phyloP scores from a whole-genome alignment of 441 rosid species.

The Adansonia madagascariensis region DNA sequence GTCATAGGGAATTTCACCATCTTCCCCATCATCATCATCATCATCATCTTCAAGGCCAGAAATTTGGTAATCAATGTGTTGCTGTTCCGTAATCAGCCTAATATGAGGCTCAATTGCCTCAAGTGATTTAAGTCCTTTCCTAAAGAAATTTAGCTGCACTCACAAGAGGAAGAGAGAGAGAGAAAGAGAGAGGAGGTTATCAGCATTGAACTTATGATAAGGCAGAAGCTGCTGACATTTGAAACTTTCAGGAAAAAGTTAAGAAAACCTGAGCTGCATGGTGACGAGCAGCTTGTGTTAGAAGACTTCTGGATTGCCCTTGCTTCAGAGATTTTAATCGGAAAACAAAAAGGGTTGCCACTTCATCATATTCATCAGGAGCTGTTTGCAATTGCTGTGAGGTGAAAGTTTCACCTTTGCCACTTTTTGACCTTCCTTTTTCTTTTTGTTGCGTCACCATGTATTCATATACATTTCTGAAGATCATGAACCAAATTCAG shows the following conservation, averaged over 20 bases:
- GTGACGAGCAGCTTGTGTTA: conserved; percentile 93
- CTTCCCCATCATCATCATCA: conserved; percentile 39
- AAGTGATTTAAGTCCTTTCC: conserved; percentile 78
- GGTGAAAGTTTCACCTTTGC: conserved; percentile 64
- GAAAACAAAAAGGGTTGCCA: conserved; percentile 81
- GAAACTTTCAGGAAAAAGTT: conserved; percentile 3
- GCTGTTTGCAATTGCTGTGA: conserved; percentile 72
- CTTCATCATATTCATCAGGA: conserved; percentile 74
- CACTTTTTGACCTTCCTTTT: conserved; percentile 72
- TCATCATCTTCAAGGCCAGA: conserved; percentile 66
- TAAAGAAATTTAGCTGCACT: conserved; percentile 82
- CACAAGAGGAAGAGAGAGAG: conserved; percentile 25
- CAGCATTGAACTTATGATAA: conserved; percentile 25
- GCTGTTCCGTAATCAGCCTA: conserved; percentile 64
- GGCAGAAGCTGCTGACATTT: conserved; percentile 15
- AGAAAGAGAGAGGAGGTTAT: conserved; percentile 1
- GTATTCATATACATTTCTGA: conserved; percentile 75
- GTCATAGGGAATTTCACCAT: conserved; percentile 46
- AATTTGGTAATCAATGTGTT: conserved; percentile 87
- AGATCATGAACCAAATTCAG: conserved; percentile 39
- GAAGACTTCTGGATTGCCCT: conserved; percentile 90
- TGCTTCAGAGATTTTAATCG: conserved; percentile 90
- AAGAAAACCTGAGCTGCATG: conserved; percentile 92
- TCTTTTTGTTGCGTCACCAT: conserved; percentile 85
- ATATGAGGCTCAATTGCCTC: conserved; percentile 78